Evolutionary conservation across 257 asterid genomes (phyloP).

Genomic region (Primulina tabacum): DNA sequence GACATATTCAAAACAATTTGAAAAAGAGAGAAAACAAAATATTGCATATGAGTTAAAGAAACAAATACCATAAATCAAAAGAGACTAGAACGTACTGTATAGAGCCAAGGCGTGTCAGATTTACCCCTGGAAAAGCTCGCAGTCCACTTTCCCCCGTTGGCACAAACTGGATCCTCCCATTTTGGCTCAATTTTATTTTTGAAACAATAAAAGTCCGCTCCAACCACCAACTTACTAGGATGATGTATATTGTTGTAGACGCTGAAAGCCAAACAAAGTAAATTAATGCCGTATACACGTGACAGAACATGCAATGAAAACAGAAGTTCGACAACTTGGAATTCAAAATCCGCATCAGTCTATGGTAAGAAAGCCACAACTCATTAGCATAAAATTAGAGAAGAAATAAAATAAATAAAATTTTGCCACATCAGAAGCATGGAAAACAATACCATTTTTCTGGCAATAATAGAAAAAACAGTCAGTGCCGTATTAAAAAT

Average conservation of each 20-base stretch:
- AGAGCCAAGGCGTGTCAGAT: conserved; percentile 79
- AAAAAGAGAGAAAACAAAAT: conserved; percentile 1
- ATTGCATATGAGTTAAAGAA: conserved; percentile 1
- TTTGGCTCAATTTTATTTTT: conserved; percentile 80
- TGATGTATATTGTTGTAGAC: conserved; percentile 71
- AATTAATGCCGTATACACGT: conserved; percentile 3
- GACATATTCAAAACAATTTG: background rate
- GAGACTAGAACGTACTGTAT: conserved; percentile 52
- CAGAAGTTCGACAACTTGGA: background rate
- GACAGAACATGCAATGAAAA: background rate
- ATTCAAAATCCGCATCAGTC: background rate
- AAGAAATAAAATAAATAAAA: background rate
- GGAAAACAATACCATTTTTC: background rate
- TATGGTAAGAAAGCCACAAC: background rate
- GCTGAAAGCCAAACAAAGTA: conserved; percentile 42
- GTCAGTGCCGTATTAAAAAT: background rate
- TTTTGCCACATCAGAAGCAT: background rate
- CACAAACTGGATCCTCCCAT: conserved; percentile 97
- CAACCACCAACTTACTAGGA: conserved; percentile 74
- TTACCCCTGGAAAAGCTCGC: conserved; percentile 49
- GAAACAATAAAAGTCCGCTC: conserved; percentile 86
- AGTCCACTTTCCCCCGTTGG: conserved; percentile 96
- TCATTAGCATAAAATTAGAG: background rate
- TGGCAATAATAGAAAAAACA: background rate
- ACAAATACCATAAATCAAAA: background rate